Percentiles rank a stretch among this genome's conserved stretches.
Conservation (phyloP, 1,139 yeast species). For the Blastobotrys elegans region DNA sequence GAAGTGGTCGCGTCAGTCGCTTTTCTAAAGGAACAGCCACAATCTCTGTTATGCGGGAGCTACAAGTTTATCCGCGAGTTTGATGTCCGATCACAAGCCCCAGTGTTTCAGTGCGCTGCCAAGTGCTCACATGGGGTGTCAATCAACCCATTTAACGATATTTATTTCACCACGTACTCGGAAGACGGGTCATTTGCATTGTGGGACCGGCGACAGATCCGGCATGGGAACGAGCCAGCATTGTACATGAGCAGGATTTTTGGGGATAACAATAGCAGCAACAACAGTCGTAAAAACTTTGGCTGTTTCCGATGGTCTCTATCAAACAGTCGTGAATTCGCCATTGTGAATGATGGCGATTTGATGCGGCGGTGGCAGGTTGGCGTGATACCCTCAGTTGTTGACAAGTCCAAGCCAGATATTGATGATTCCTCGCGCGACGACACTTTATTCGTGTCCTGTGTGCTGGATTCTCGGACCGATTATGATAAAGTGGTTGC, state of each 20-base stretch:
- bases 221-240: conserved; percentile 46
- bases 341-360: conserved; percentile 76
- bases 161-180: conserved; percentile 66
- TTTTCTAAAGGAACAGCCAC: conserved; percentile 59
- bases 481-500: conserved; percentile 78
- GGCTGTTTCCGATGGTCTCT: conserved; percentile 69
- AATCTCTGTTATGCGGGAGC: conserved; percentile 63
- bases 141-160: conserved; percentile 60
- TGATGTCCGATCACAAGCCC: conserved; percentile 66
- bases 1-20: conserved; percentile 68
- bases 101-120: conserved; percentile 70
- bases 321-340: conserved; percentile 64
- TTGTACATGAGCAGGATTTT: conserved; percentile 63
- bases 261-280: conserved; percentile 44
- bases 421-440: conserved; percentile 10
- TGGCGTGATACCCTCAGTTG: conserved; percentile 47
- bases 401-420: neutral
- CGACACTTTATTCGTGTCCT: conserved; percentile 60
- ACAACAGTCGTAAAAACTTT: too few relatives aligned
- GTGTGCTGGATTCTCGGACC: conserved; percentile 70
- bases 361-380: conserved; percentile 77
- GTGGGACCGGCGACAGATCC: conserved; percentile 78
- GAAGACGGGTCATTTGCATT: conserved; percentile 83
- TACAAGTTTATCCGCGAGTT: conserved; percentile 74
- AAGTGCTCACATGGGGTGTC: conserved; percentile 65